These are phyloP conservation scores for Parasarocladium wereldwijsianum DNA, from an alignment of 2,329 filamentous ascomycete genomes.

Conservation along the genomic window DNA sequence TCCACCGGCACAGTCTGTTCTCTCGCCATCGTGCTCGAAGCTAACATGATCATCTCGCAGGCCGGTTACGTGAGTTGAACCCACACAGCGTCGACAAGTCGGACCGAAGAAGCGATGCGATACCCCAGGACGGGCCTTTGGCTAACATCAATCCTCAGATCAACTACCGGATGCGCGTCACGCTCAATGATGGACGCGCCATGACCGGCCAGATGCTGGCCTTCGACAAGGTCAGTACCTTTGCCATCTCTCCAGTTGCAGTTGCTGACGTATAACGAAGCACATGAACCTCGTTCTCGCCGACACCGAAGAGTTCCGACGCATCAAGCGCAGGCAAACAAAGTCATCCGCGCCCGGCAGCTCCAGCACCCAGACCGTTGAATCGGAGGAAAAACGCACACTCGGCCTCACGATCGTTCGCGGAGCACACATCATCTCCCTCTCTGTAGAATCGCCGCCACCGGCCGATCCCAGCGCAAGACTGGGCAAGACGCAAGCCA, in stretches of 20 bases:
- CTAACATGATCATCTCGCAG: conserved; percentile 43
- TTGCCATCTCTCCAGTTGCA: background rate
- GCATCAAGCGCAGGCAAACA: conserved; percentile 69
- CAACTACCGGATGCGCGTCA: conserved; percentile 98
- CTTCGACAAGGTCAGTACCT: conserved; percentile 69
- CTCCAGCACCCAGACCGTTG: conserved; percentile 51
- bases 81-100: no score
- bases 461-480: conserved; percentile 85
- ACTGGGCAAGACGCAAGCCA: conserved; percentile 62
- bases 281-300: conserved; percentile 99
- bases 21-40: conserved; percentile 25
- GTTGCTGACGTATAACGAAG: conserved; percentile 26
- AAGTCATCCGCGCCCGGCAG: conserved; percentile 54
- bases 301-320: conserved; percentile 95
- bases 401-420: conserved; percentile 88
- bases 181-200: conserved; percentile 84
- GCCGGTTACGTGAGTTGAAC: conserved; percentile 52
- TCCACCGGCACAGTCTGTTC: conserved; percentile 24
- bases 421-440: conserved; percentile 84
- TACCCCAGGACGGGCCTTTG: conserved; percentile 5
- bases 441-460: conserved; percentile 90
- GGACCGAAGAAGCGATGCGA: no score
- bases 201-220: conserved; percentile 98
- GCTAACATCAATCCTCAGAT: conserved; percentile 42
- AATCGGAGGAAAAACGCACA: conserved; percentile 95